These are phyloP conservation scores for Albugo candida DNA, from an alignment of 352 stramenopile species.

Conservation along the genomic window DNA sequence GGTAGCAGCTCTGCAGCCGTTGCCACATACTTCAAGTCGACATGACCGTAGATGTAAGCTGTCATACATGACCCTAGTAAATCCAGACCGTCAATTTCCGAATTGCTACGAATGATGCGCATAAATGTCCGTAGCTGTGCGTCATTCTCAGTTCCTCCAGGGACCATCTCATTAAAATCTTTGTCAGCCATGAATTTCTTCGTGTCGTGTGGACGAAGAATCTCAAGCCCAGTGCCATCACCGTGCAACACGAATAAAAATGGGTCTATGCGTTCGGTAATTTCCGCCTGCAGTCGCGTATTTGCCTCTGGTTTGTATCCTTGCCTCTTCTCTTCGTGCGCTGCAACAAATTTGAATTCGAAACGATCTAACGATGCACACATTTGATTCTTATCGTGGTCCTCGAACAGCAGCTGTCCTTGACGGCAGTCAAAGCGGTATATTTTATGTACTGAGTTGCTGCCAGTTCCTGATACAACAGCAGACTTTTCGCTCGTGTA, in stretches of 20 bases:
- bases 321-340: too few relatives aligned
- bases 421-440: slow-evolving; percentile 55
- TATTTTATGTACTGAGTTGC: slow-evolving; percentile 2
- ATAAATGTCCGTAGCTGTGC: too few relatives aligned
- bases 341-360: too few relatives aligned
- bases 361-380: slow-evolving; percentile 15
- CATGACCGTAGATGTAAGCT: too few relatives aligned
- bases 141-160: too few relatives aligned
- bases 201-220: slow-evolving; percentile 30
- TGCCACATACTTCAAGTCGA: slow-evolving; percentile 11
- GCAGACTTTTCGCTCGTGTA: too few relatives aligned
- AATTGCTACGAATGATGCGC: too few relatives aligned
- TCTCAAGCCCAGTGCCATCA: slow-evolving; percentile 39
- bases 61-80: too few relatives aligned
- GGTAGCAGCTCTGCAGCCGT: slow-evolving; percentile 25
- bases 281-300: slow-evolving; percentile 15
- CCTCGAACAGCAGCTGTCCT: slow-evolving; percentile 31
- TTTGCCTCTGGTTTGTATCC: too few relatives aligned
- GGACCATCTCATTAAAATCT: too few relatives aligned
- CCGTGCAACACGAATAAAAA: slow-evolving; percentile 52
- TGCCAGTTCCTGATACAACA: too few relatives aligned
- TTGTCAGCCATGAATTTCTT: slow-evolving; percentile 9
- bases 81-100: too few relatives aligned
- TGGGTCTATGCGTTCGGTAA: slow-evolving; percentile 59
- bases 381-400: slow-evolving; percentile 58